A percentile compares a stretch with the other conserved stretches of the same genome.
Conservation (phyloP, 2,329 filamentous ascomycete genomes). For the Stenocarpella maydis region DNA sequence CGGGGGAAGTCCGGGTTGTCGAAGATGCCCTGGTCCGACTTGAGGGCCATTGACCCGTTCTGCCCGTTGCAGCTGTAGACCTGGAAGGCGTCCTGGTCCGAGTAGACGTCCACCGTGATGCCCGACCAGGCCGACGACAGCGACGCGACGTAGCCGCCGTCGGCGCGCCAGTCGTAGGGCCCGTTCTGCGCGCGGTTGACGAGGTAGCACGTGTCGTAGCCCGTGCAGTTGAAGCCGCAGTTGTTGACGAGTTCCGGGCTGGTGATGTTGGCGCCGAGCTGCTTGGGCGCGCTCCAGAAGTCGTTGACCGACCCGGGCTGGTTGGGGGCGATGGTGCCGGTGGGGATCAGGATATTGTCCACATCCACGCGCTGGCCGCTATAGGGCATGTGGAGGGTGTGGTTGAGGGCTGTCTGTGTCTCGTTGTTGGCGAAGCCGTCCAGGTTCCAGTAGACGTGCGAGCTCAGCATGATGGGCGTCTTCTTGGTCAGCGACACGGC, state of each 20-base stretch:
- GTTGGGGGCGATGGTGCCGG: slow-evolving; percentile 78
- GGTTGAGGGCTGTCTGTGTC: slow-evolving; percentile 71
- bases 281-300: slow-evolving; percentile 84
- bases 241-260: slow-evolving; percentile 71
- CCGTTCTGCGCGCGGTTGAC: slow-evolving; percentile 68
- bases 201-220: slow-evolving; percentile 79
- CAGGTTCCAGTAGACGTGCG: slow-evolving; percentile 82
- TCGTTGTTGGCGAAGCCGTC: slow-evolving; percentile 80
- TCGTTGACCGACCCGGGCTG: slow-evolving; percentile 74
- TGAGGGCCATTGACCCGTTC: slow-evolving; percentile 75
- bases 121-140: slow-evolving; percentile 80
- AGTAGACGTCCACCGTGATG: slow-evolving; percentile 82
- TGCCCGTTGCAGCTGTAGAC: slow-evolving; percentile 84
- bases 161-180: slow-evolving; percentile 69
- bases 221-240: slow-evolving; percentile 83
- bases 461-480: slow-evolving; percentile 84
- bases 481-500: slow-evolving; percentile 75
- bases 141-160: slow-evolving; percentile 66
- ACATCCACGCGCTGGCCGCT: slow-evolving; percentile 73
- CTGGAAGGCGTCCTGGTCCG: slow-evolving; percentile 88
- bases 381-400: slow-evolving; percentile 77
- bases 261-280: slow-evolving; percentile 75
- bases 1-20: slow-evolving; percentile 63
- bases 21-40: slow-evolving; percentile 72
- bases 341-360: slow-evolving; percentile 78